These are phyloP conservation scores for Blastocystis sp. DNA, from an alignment of 352 stramenopile genomes.

Conservation along the genomic window DNA sequence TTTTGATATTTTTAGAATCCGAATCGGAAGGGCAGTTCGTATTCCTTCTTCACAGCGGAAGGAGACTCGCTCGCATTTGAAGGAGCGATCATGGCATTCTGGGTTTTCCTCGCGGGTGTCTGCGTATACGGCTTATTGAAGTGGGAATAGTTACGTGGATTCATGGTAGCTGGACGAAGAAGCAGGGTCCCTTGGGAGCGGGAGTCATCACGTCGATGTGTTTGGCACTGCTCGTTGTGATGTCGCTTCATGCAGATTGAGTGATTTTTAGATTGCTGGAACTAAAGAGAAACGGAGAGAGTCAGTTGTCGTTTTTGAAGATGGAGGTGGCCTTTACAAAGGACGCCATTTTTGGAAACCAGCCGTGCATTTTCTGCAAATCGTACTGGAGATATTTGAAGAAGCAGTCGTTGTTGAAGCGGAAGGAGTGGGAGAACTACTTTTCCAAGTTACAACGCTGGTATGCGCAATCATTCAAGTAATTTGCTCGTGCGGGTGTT, in stretches of 20 bases:
- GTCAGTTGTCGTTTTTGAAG: background rate
- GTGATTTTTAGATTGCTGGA: background rate
- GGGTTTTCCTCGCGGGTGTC: background rate
- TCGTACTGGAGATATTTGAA: background rate
- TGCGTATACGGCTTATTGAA: slow-evolving; percentile 5
- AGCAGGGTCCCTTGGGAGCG: background rate
- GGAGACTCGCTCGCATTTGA: background rate
- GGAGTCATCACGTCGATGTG: background rate
- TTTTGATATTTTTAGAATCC: background rate
- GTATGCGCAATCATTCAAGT: slow-evolving; percentile 25
- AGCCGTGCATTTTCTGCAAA: slow-evolving; percentile 45
- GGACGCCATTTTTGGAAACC: background rate
- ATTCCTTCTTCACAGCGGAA: background rate
- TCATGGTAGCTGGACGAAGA: background rate
- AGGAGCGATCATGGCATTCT: background rate
- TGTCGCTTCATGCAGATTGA: background rate
- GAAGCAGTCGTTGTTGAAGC: background rate
- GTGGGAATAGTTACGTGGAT: background rate
- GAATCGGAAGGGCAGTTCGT: background rate
- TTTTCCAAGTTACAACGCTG: background rate
- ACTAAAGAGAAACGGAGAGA: background rate
- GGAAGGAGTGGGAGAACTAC: background rate
- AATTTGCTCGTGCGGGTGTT: slow-evolving; percentile 1
- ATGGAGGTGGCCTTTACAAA: background rate
- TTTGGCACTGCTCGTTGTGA: background rate